A percentile compares a stretch with the other conserved stretches of the same genome.
Conservation (phyloP, 1,284 basidiomycete species). For the Hemileccinum hortonii region DNA sequence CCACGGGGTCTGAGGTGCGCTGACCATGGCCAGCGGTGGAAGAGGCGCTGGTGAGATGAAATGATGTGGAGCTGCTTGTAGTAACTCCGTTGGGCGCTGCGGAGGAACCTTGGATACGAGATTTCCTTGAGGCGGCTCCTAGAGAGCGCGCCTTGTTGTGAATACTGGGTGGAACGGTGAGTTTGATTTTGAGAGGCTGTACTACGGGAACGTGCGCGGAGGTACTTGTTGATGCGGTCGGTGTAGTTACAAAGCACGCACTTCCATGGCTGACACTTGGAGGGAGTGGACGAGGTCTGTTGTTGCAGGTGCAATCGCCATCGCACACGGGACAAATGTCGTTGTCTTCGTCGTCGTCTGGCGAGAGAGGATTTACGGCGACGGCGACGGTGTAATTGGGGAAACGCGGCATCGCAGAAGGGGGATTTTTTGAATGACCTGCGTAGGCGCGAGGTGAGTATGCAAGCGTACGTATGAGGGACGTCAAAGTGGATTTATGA, state of each 20-base stretch:
- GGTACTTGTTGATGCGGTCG: constrained; percentile 24
- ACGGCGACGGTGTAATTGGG: constrained; percentile 61
- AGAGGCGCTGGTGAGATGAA: constrained; percentile 14
- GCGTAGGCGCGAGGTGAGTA: constrained; percentile 23
- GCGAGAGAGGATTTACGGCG: constrained; percentile 35
- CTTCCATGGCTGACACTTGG: constrained; percentile 25
- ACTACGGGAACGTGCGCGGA: constrained; percentile 25
- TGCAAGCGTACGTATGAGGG: constrained; percentile 24
- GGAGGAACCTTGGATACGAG: constrained; percentile 16
- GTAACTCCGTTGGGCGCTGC: constrained; percentile 17
- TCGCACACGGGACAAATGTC: constrained; percentile 85
- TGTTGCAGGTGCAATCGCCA: constrained; percentile 76
- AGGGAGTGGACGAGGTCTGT: constrained; percentile 36
- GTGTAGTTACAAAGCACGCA: constrained; percentile 31
- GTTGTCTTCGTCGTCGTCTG: constrained; percentile 67
- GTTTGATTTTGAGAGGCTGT: constrained; percentile 70
- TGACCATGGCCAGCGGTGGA: constrained; percentile 31
- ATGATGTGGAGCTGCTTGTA: constrained; percentile 16
- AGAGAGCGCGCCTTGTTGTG: constrained; percentile 41
- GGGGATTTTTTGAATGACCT: constrained; percentile 58
- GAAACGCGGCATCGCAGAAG: constrained; percentile 65
- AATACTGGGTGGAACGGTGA: constrained; percentile 59
- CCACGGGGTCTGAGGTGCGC: constrained; percentile 29
- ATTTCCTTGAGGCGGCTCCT: constrained; percentile 24
- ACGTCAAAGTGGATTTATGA: constrained; percentile 27